phyloP scores from a whole-genome alignment of 768 basidiomycete genomes.

The Boletales sp. region DNA sequence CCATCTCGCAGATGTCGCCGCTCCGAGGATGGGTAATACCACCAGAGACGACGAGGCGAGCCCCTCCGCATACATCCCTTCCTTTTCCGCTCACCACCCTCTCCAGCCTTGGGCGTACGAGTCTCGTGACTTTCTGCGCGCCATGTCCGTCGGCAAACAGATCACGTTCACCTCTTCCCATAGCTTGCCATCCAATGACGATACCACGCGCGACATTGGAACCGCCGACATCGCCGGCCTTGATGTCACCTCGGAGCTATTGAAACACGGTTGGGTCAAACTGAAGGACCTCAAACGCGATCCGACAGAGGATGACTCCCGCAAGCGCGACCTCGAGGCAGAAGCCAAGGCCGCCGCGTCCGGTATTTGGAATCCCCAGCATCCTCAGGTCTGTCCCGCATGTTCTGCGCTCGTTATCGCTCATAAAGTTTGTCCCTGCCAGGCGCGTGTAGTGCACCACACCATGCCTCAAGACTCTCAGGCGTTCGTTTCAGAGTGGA shows the following conservation, averaged over 20 bases:
- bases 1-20: conserved; percentile 82
- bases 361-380: conserved; percentile 86
- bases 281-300: conserved; percentile 86
- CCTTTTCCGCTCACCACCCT: not conserved
- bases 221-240: conserved; percentile 66
- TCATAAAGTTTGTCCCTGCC: conserved; percentile 7
- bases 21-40: conserved; percentile 81
- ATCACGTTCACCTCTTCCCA: conserved; percentile 81
- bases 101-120: conserved; percentile 85
- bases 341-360: conserved; percentile 73
- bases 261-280: conserved; percentile 91
- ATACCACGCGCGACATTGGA: conserved; percentile 76
- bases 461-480: conserved; percentile 89
- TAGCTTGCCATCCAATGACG: conserved; percentile 72
- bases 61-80: not conserved
- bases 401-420: not conserved
- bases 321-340: conserved; percentile 67
- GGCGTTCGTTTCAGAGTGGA: conserved; percentile 87
- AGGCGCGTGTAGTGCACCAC: conserved; percentile 76
- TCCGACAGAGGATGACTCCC: conserved; percentile 72
- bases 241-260: conserved; percentile 72
- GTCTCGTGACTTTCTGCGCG: conserved; percentile 87
- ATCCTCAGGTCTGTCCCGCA: conserved; percentile 50
- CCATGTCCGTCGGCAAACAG: conserved; percentile 85
- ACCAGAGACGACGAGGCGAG: conserved; percentile 85